A percentile compares a stretch with the other conserved stretches of the same genome.
phyloP scores from a whole-genome alignment of 2,329 filamentous ascomycete species.

The Aspergillus quadrilineatus region DNA sequence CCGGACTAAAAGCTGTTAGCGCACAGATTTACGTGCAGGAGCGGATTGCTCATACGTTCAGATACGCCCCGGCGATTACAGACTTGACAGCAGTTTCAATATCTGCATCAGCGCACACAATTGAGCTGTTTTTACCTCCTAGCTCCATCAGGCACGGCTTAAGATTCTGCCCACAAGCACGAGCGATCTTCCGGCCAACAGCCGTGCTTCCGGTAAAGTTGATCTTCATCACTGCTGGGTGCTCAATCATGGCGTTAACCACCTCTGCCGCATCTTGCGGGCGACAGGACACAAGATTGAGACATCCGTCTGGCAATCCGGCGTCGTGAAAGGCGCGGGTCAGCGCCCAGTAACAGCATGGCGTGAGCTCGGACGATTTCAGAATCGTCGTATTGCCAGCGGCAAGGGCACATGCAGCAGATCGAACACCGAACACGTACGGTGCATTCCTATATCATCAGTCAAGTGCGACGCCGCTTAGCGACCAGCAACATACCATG shows the following conservation, averaged over 20 bases:
- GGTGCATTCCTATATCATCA: slow-evolving; percentile 51
- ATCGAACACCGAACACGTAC: slow-evolving; percentile 49
- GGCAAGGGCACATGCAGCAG: slow-evolving; percentile 61
- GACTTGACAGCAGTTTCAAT: slow-evolving; percentile 58
- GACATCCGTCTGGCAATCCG: slow-evolving; percentile 43
- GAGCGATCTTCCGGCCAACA: slow-evolving; percentile 45
- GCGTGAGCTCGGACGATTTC: slow-evolving; percentile 7
- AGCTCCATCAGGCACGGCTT: slow-evolving; percentile 70
- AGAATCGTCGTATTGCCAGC: slow-evolving; percentile 65
- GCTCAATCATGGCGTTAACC: slow-evolving; percentile 39
- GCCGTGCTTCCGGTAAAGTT: slow-evolving; percentile 48
- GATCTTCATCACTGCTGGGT: slow-evolving; percentile 40
- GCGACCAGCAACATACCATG: slow-evolving; percentile 50
- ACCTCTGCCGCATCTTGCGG: slow-evolving; percentile 36
- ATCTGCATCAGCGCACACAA: slow-evolving; percentile 77
- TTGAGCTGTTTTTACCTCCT: slow-evolving; percentile 75
- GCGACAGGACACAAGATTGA: slow-evolving; percentile 40
- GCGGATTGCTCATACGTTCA: slow-evolving; percentile 27
- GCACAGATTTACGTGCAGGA: neutral
- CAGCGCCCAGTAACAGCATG: slow-evolving; percentile 48
- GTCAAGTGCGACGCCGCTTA: neutral
- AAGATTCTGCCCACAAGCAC: slow-evolving; percentile 38
- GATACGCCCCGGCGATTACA: slow-evolving; percentile 34
- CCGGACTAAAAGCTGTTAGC: slow-evolving; percentile 48
- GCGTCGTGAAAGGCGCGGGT: slow-evolving; percentile 41